These are phyloP conservation scores for Setomelanomma holmii DNA, from an alignment of 2,329 filamentous ascomycete species.

Conservation along the genomic window DNA sequence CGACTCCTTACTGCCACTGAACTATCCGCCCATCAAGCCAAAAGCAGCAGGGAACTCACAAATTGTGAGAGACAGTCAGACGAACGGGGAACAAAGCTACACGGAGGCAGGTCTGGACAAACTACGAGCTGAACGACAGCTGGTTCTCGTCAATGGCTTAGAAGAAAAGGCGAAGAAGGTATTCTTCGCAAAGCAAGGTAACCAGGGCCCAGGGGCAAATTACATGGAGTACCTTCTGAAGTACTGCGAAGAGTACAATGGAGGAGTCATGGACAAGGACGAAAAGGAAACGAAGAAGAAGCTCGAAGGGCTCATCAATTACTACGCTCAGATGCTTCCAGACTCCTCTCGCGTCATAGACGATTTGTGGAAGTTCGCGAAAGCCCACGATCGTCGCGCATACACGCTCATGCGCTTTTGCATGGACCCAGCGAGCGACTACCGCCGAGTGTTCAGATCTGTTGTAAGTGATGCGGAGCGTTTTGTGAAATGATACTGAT, in stretches of 20 bases:
- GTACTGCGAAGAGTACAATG: constrained; percentile 88
- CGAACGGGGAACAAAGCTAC: constrained; percentile 52
- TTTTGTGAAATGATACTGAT: constrained; percentile 15
- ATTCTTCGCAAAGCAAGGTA: constrained; percentile 84
- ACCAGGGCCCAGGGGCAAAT: constrained; percentile 76
- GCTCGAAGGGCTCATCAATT: constrained; percentile 75
- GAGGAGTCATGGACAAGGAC: constrained; percentile 78
- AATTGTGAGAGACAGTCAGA: constrained; percentile 65
- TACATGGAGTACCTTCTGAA: constrained; percentile 79
- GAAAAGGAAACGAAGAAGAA: constrained; percentile 71
- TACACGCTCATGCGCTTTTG: constrained; percentile 90
- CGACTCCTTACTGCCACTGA: constrained; percentile 88
- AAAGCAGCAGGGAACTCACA: constrained; percentile 64
- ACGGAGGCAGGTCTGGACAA: constrained; percentile 70
- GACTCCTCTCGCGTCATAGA: constrained; percentile 74
- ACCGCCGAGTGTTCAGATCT: constrained; percentile 86
- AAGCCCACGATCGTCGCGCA: constrained; percentile 84
- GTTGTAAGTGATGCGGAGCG: constrained; percentile 55
- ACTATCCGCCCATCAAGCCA: constrained; percentile 75
- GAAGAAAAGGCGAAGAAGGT: constrained; percentile 81
- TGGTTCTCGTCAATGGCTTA: constrained; percentile 80
- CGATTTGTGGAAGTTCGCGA: constrained; percentile 90
- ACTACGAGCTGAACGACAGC: constrained; percentile 81
- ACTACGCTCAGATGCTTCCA: constrained; percentile 76
- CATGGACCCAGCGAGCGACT: constrained; percentile 85